A percentile compares a stretch with the other conserved stretches of the same genome.
phyloP scores from a whole-genome alignment of 495 filamentous ascomycete genomes.

The Xylaria telfairii region DNA sequence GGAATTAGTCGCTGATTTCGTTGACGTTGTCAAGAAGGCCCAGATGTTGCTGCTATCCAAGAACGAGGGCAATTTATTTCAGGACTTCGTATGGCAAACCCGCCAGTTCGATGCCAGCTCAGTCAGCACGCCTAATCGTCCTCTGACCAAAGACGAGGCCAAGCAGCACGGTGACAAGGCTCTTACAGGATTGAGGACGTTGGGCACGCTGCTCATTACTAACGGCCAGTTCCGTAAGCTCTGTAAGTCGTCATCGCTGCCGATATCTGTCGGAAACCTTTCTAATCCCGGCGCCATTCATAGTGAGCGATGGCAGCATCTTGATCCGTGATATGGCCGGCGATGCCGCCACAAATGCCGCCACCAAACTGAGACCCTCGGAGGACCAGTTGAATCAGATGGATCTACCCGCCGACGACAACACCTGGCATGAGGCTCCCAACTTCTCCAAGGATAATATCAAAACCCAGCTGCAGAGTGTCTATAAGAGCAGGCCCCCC shows the following conservation, averaged over 20 bases:
- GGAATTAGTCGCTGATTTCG: constrained; percentile 75
- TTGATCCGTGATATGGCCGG: constrained; percentile 88
- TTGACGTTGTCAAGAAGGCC: constrained; percentile 84
- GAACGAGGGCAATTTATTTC: constrained; percentile 91
- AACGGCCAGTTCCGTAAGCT: constrained; percentile 98
- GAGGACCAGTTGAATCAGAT: constrained; percentile 79
- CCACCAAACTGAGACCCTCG: constrained; percentile 74
- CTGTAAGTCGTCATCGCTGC: constrained; percentile 58
- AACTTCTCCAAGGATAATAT: constrained; percentile 74
- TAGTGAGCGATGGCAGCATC: constrained; percentile 85
- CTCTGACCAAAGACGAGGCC: constrained; percentile 74
- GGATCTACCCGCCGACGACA: constrained; percentile 83
- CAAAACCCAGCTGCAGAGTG: constrained; percentile 67
- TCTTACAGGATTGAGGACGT: constrained; percentile 82
- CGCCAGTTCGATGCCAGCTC: constrained; percentile 71
- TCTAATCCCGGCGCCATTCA: constrained; percentile 37
- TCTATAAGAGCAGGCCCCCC: constrained; percentile 59
- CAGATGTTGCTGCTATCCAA: constrained; percentile 90
- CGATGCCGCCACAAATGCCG: constrained; percentile 85
- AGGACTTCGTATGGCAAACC: constrained; percentile 96
- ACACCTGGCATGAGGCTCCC: constrained; percentile 92
- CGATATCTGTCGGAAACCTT: neutral
- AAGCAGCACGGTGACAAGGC: constrained; percentile 82
- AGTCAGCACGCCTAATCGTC: constrained; percentile 63
- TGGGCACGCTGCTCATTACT: constrained; percentile 89